Conservation (phyloP, 768 basidiomycete species). For the Lepiota venenata region DNA sequence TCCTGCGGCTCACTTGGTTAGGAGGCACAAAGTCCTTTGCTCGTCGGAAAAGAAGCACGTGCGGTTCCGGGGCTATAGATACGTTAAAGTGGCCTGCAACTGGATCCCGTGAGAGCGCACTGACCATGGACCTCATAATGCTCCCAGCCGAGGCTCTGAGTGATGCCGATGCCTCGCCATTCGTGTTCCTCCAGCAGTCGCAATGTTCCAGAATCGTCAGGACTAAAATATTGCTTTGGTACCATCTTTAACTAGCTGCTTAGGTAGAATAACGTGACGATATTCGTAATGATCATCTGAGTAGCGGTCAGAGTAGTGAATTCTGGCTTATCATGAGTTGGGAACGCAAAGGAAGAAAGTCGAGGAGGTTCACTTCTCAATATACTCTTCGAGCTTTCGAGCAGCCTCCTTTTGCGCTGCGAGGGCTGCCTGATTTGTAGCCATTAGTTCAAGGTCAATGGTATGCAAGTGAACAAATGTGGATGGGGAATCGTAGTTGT, state of each 20-base stretch:
- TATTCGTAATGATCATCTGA: constrained; percentile 93
- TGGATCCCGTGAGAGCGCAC: constrained; percentile 14
- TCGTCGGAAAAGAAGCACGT: constrained; percentile 91
- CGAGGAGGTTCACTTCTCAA: constrained; percentile 57
- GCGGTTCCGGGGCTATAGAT: constrained; percentile 79
- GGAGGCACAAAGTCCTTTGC: constrained; percentile 62
- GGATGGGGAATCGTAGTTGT: background rate
- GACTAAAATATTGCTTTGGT: constrained; percentile 80
- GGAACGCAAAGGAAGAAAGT: constrained; percentile 12
- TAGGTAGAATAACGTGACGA: constrained; percentile 95
- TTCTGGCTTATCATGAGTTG: constrained; percentile 41
- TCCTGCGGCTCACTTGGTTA: constrained; percentile 35
- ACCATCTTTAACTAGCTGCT: constrained; percentile 91
- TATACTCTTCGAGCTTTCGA: constrained; percentile 68
- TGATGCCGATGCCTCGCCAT: constrained; percentile 96
- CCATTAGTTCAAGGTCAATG: constrained; percentile 18
- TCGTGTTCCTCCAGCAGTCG: constrained; percentile 83
- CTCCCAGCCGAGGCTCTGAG: constrained; percentile 95
- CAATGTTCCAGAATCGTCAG: constrained; percentile 71
- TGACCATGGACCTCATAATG: constrained; percentile 96
- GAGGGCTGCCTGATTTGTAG: constrained; percentile 24
- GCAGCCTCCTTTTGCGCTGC: constrained; percentile 38
- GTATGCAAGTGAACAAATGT: background rate
- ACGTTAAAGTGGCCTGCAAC: background rate
- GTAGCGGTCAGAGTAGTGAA: constrained; percentile 90